Evolutionary conservation across 768 basidiomycete genomes (phyloP).

Genomic region (Mycena polygramma): DNA sequence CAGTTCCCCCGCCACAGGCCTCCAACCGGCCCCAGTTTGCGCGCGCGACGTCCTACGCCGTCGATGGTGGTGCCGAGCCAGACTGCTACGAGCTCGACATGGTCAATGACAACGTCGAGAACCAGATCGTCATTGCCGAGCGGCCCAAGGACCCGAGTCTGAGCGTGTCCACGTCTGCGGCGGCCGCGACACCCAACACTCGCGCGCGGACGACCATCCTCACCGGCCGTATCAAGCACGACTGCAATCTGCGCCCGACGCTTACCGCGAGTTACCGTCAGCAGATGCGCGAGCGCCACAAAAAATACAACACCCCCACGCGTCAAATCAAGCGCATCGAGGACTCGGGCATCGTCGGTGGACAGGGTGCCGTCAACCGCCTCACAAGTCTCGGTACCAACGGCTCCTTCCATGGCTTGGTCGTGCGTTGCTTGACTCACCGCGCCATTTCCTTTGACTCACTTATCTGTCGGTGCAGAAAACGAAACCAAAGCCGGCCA

Average conservation of each 20-base stretch:
- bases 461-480: slow-evolving; percentile 54
- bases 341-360: slow-evolving; percentile 75
- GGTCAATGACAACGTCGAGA: slow-evolving; percentile 86
- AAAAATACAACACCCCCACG: slow-evolving; percentile 73
- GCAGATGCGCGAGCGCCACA: slow-evolving; percentile 78
- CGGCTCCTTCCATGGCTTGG: slow-evolving; percentile 72
- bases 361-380: slow-evolving; percentile 80
- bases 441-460: slow-evolving; percentile 26
- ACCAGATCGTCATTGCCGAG: slow-evolving; percentile 89
- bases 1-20: slow-evolving; percentile 32
- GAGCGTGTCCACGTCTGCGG: slow-evolving; percentile 49
- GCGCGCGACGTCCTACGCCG: slow-evolving; percentile 46
- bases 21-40: slow-evolving; percentile 56
- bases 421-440: slow-evolving; percentile 60
- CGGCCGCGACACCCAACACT: slow-evolving; percentile 60
- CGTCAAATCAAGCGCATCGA: slow-evolving; percentile 83
- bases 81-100: slow-evolving; percentile 91
- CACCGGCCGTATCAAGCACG: slow-evolving; percentile 85
- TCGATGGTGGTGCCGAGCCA: slow-evolving; percentile 55
- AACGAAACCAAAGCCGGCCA: slow-evolving; percentile 75
- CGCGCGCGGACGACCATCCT: slow-evolving; percentile 83
- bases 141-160: slow-evolving; percentile 74
- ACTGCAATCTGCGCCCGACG: slow-evolving; percentile 78
- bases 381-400: slow-evolving; percentile 76
- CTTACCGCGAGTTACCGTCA: slow-evolving; percentile 77